Evolutionary conservation across 306 rosid species (phyloP).

Genomic region (Coriaria nepalensis): DNA sequence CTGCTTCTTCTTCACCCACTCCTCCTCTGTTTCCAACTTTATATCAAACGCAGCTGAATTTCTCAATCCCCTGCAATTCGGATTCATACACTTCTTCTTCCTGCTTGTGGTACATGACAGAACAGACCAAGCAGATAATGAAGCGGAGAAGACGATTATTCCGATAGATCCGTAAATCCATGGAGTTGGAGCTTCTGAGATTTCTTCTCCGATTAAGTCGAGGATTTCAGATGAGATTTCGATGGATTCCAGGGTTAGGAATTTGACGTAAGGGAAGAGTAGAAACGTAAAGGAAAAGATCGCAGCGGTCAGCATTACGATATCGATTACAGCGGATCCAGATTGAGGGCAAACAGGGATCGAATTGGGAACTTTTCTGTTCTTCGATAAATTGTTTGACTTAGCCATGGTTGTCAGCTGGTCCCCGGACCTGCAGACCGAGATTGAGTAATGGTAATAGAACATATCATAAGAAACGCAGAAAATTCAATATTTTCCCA

Average conservation of each 20-base stretch:
- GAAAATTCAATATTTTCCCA: slow-evolving; percentile 4
- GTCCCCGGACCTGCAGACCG: slow-evolving; percentile 91
- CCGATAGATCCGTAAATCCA: slow-evolving; percentile 54
- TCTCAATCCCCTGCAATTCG: slow-evolving; percentile 62
- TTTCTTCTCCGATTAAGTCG: slow-evolving; percentile 45
- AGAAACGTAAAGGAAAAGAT: slow-evolving; percentile 51
- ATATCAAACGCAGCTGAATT: slow-evolving; percentile 87
- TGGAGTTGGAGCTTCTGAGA: slow-evolving; percentile 64
- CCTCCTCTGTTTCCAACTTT: slow-evolving; percentile 95
- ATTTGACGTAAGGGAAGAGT: slow-evolving; percentile 47
- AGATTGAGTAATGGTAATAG: slow-evolving; percentile 77
- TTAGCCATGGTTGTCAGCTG: slow-evolving; percentile 44
- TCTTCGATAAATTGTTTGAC: slow-evolving; percentile 36
- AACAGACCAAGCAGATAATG: slow-evolving; percentile 63
- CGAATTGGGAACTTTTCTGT: slow-evolving; percentile 31
- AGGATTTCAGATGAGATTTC: neutral
- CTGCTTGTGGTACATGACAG: slow-evolving; percentile 27
- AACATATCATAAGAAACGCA: slow-evolving; percentile 62
- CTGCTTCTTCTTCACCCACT: slow-evolving; percentile 54
- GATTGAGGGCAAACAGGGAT: slow-evolving; percentile 58
- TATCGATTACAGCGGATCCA: slow-evolving; percentile 60
- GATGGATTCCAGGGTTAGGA: slow-evolving; percentile 10
- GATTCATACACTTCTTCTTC: slow-evolving; percentile 65
- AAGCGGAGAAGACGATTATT: slow-evolving; percentile 40
- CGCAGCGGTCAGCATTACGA: slow-evolving; percentile 57